Percentiles rank a stretch among this genome's conserved stretches.
Evolutionary conservation across 1,284 basidiomycete genomes (phyloP).

Genomic region (Apiotrichum gracile): DNA sequence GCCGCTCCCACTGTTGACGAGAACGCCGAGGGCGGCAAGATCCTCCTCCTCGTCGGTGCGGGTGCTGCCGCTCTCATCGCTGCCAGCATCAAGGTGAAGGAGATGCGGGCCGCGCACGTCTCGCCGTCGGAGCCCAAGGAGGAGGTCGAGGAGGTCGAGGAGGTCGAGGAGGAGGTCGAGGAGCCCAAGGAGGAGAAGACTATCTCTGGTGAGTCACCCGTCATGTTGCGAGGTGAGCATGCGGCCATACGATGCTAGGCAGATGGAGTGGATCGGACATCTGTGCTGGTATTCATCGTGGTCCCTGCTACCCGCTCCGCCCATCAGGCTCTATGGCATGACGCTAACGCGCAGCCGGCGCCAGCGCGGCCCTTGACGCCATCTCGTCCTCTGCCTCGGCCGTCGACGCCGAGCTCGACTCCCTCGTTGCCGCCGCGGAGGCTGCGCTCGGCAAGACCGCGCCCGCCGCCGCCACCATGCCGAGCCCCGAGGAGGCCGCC

Average conservation of each 20-base stretch:
- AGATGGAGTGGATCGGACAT: not conserved
- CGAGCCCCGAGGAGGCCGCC: constrained; percentile 9
- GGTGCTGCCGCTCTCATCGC: constrained; percentile 3
- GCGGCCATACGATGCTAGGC: no score
- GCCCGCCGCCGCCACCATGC: not conserved
- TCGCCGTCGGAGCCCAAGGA: not conserved
- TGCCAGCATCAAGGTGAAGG: not conserved
- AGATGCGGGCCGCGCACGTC: constrained; percentile 1
- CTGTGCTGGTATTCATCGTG: no score
- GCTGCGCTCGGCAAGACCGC: constrained; percentile 5
- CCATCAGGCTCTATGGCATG: no score
- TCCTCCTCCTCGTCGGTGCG: not conserved
- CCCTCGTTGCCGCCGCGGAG: constrained; percentile 10
- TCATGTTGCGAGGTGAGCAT: not conserved
- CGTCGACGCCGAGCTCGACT: constrained; percentile 4
- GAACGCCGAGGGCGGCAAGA: not conserved
- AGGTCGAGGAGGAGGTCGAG: constrained; percentile 4
- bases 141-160: constrained; percentile 1
- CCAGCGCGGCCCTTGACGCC: not conserved
- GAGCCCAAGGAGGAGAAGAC: not conserved
- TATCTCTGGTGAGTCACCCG: not conserved
- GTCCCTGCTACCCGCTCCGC: no score
- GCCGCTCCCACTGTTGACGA: not conserved
- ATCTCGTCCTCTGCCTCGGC: not conserved
- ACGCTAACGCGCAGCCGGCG: not conserved